Base-by-base conservation (phyloP, 352 stramenopile species). In the Phytophthora foliorum region DNA sequence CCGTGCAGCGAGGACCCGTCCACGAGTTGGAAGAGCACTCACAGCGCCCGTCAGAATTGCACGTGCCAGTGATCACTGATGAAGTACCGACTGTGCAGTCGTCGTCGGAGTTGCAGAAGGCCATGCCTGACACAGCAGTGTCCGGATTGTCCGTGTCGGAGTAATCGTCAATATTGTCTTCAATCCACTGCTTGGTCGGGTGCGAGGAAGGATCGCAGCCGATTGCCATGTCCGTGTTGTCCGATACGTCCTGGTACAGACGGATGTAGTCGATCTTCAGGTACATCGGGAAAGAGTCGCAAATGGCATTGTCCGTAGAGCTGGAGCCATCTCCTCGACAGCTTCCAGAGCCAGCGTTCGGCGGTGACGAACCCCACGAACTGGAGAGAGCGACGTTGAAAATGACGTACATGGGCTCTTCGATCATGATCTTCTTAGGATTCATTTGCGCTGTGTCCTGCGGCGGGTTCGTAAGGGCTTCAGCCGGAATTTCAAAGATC, bases 361-460 rank as follows among this genome's bases (percentile, higher is more conserved):
- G 82, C 4, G 85, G 85, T 22, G 31, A 75, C 7, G 82, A 52
- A 9, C 82, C 80, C 96, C 94, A 98, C 24, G 90, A 84, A 22
- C 73, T 85, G 9, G 90, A 97, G 21, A 99, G 69, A 2, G 96
- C 96, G 17, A 97, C 97, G 78, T 98, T 99, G 57, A 98, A 84
- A 29, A 99, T 88, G 52, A 98, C 67, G 71, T 98, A 98, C 84
- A 97, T 95, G 2, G 96, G 96, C 70, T 99, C 96, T 32, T 94
- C 86, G n/a, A 97, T 77, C 80, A 99, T 98, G 58, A 90, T 86
- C 74, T 83, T 97, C 75, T 75, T 88, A 58, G 84, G 91, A 88
- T 79, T 96, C 61, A 49, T 82, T 46, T 86, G 75, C 0, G 51
- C 41, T 0, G 34, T 31, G 41, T 93, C 78, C 45, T 93, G 85